Evolutionary conservation across 208 protist species (phyloP), one percentile per base, ranked within the genome.

Genomic region (Leishmania braziliensis): DNA sequence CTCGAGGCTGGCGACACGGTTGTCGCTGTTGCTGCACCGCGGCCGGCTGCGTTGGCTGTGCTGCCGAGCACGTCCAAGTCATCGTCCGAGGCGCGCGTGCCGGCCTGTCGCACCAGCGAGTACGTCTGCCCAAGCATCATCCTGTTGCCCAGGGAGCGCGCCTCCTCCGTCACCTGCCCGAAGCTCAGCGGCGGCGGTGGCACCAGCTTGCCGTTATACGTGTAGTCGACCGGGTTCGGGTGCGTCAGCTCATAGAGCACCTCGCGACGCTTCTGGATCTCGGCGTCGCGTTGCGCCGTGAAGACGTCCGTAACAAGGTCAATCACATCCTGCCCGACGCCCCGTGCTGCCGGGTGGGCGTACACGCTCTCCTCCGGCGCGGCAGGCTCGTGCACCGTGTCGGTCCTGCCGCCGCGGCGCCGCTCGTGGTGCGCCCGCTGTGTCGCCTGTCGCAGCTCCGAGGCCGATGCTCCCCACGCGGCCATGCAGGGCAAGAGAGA

Each of bases 291-390:
- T 81, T 93, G 84, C 79, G 88, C 82, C 36, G 84, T 84, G 78
- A 96, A 96, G 29, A 84, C 93, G 76, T 98, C 95, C 46, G 95
- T 98, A 18, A 98, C 95, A 46, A 98, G 83, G 73, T 96, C 86
- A 77, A 97, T 91, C 36, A 96, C 91, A 73, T 98, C 93, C 63
- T 89, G 79, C 10, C 91, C 89, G 0, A 96, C 87, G 10, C 93
- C 92, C 50, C 90, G 89, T 2, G 91, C 83, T 51, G 91, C 86
- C 8, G 90, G 90, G 83, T 94, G 91, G 5, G 80, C 63, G 75
- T 66, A 60, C 16, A 36, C 85, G 29, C 74, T 65, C 6, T 14
- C 54, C 76, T 88, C 90, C 16, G 82, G 83, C 54, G 86, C 86
- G 8, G 69, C 72, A 43, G 53, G 70, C 26, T 50, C 18, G 53